A percentile compares a stretch with the other conserved stretches of the same genome.
Evolutionary conservation across 306 rosid species (phyloP).

Genomic region (Lithocarpus polystachyus): DNA sequence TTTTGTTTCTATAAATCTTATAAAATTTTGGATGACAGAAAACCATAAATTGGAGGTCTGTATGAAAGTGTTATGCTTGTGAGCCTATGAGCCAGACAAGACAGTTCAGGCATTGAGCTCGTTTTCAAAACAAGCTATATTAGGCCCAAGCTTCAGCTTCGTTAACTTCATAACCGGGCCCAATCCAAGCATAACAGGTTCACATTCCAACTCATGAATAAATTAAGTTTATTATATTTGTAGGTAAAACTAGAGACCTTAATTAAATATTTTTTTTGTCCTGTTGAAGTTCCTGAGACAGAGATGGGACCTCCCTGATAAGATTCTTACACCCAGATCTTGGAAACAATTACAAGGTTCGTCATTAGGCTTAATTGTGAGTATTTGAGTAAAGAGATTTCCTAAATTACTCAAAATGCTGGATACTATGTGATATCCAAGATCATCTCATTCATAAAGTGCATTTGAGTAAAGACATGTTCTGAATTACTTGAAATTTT

Average conservation of each 20-base stretch:
- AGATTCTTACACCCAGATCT: not conserved
- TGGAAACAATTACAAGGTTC: not conserved
- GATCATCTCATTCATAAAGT: not conserved
- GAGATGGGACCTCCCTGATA: not conserved
- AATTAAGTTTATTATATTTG: not conserved
- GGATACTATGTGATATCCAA: not conserved
- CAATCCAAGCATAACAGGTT: not conserved
- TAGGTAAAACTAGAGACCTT: not conserved
- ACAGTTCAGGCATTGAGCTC: not conserved
- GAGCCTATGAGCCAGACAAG: not conserved
- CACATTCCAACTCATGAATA: not conserved
- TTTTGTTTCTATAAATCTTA: not conserved
- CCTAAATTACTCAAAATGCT: not conserved
- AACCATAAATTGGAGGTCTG: not conserved
- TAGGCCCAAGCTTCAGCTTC: not conserved
- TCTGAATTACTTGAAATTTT: not conserved
- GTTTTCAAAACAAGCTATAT: not conserved
- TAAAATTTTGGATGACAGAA: not conserved
- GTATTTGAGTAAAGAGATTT: not conserved
- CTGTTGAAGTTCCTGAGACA: not conserved
- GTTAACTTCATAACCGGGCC: not conserved
- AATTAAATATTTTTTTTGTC: not conserved
- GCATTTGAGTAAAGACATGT: not conserved
- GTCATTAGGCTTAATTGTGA: not conserved
- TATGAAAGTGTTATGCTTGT: not conserved